Evolutionary conservation across 2,329 filamentous ascomycete species (phyloP).

Genomic region (Colletotrichum endophyticum): DNA sequence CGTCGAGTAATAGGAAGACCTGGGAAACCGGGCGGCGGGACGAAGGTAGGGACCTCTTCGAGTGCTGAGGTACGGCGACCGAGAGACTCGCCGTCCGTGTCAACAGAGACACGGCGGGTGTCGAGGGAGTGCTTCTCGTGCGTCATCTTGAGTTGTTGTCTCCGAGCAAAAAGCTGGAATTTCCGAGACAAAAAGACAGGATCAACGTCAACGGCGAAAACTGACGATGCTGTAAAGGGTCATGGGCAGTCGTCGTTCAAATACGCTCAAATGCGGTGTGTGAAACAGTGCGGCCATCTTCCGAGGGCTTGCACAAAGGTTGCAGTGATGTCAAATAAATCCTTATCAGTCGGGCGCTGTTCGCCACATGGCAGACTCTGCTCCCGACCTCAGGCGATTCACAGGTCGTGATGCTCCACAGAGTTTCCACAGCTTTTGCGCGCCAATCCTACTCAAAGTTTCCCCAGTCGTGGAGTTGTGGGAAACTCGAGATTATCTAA

Average conservation of each 20-base stretch:
- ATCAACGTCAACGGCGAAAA: neutral
- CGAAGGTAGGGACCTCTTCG: conserved; percentile 1
- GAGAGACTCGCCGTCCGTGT: neutral
- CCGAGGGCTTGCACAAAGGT: neutral
- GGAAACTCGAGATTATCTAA: neutral
- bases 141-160: neutral
- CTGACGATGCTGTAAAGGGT: neutral
- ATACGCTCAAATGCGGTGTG: neutral
- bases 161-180: neutral
- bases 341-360: neutral
- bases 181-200: neutral
- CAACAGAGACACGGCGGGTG: neutral
- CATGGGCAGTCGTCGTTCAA: neutral
- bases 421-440: conserved; percentile 3
- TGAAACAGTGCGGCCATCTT: neutral
- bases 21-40: neutral
- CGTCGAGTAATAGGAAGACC: neutral
- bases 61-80: conserved; percentile 3
- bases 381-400: neutral
- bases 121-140: neutral
- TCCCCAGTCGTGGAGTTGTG: neutral
- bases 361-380: conserved; percentile 5
- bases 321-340: neutral
- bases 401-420: conserved; percentile 2
- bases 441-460: neutral